A percentile compares a stretch with the other conserved stretches of the same genome.
phyloP scores from a whole-genome alignment of 306 rosid species.

The Pyrus pyrifolia region DNA sequence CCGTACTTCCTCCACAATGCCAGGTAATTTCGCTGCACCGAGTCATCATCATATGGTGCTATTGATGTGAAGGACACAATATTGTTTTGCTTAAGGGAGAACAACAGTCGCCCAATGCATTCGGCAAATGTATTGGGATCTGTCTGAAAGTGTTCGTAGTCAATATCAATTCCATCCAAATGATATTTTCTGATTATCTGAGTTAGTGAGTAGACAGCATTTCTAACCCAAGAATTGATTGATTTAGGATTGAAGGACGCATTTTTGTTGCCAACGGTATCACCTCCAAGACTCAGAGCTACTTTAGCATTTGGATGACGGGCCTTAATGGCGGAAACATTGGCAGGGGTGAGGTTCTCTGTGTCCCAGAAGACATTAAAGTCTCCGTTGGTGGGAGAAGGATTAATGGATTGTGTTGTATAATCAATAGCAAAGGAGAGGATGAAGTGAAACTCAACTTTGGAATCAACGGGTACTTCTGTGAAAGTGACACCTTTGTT shows the following conservation, averaged over 20 bases:
- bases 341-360: constrained; percentile 19
- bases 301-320: constrained; percentile 22
- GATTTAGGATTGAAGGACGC: constrained; percentile 13
- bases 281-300: constrained; percentile 31
- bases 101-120: constrained; percentile 19
- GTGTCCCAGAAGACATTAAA: constrained; percentile 29
- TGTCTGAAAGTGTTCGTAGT: constrained; percentile 23
- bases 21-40: constrained; percentile 21
- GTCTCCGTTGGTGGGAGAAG: constrained; percentile 23
- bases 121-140: constrained; percentile 24
- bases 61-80: constrained; percentile 22
- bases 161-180: constrained; percentile 30
- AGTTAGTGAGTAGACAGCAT: constrained; percentile 16
- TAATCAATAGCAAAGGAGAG: constrained; percentile 29
- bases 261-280: not conserved
- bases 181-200: not conserved
- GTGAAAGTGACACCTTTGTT: not conserved
- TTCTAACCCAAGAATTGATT: constrained; percentile 22
- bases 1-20: constrained; percentile 21
- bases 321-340: constrained; percentile 18
- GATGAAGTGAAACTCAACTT: constrained; percentile 19
- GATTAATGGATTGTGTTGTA: constrained; percentile 1
- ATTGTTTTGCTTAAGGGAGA: constrained; percentile 8
- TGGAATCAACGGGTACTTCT: constrained; percentile 15
- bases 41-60: constrained; percentile 20